Base-by-base conservation (phyloP, 2,329 filamentous ascomycete genomes). In the Alternaria sp. region DNA sequence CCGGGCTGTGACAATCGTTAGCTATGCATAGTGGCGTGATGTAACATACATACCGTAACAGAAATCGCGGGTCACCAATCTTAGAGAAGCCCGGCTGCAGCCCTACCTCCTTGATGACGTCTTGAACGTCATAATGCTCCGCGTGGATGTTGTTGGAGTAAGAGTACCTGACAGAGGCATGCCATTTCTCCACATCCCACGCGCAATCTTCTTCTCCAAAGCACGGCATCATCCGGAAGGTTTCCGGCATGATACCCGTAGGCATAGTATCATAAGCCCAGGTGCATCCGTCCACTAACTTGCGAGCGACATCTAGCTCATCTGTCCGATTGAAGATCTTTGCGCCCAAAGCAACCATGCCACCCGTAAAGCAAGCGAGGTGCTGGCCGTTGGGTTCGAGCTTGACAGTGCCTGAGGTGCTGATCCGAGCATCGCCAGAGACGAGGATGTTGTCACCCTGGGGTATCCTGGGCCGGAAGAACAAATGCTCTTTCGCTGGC, bases 381-480 rank as follows among this genome's bases (percentile, higher is more conserved):
- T 88, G 85, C 61, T 86, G 84, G 18, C 77, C 81, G 62, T 84
- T 79, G 0, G 85, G 73, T 14, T 81, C 78, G 12, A 83, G 75
- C 8, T 74, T 79, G 55, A 80, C 63, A 3, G 83, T 79, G 14
- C 84, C 84, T 2, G 71, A 77, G 10, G 86, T 84, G 50, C 76
- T 82, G 3, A 74, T 74, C 1, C 77, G 67, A 5, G 73, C 75
- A 6, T 88, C 89, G 23, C 91, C 90, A 0, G 92, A 88, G 64
- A 96, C 88, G 8, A 96, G 84, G n/a, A 96, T 87, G 63, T 95
- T 88, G 55, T 87, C 87, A 57, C 87, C 83, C 7, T 86, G 83
- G 7, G 88, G 86, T 20, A 89, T 86, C 88, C 96, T 91, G 1
- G 94, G 93, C 6, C 90, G 87, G 80, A 88, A 97, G 61, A 97